Base-by-base conservation (phyloP, 331 rosid species). In the Pyrus hybrid region DNA sequence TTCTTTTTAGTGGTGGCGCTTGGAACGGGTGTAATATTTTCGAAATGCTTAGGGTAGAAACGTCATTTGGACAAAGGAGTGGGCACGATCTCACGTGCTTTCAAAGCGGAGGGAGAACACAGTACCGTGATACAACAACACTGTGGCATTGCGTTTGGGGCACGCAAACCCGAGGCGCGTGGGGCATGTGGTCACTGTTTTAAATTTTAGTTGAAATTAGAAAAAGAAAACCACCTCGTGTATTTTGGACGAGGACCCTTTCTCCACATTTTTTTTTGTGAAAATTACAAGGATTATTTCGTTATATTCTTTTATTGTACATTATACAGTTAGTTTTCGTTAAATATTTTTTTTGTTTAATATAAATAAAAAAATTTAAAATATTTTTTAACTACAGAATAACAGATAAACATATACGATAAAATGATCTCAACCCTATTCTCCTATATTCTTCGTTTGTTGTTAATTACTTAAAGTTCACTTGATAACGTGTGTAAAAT, bases 371-470 rank as follows among this genome's bases (percentile, higher is more conserved):
- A 35, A 2, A 35, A 37, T 37, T 0, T 0, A 8, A 37, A 37
- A 37, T 37, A 9, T 0, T 2, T 9, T 37, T 37, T 37, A 0
- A 0, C 1, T 2, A 0, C 13, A 9, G 0, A 37, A 37, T 37
- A 0, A 9, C 43, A 37, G 0, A 37, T 37, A 37, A 9, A 35
- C 1, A 0, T 35, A 8, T 0, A 35, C 12, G 1, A 8, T 35
- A 0, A 35, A 35, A 2, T 35, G 1, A 35, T 35, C 2, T 0
- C 12, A 2, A 32, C 1, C 3, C 3, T 35, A 35, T 35, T 35
- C n/a, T 16, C 21, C 66, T 28, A n/a, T 35, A 73, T 58, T 33
- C 76, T 43, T 60, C 20, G 6, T 23, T 25, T 41, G 76, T 72
- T 57, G 21, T 26, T 20, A 41, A 62, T 35, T 43, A 35, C 12